Conservation (phyloP, 2,329 filamentous ascomycete species). For the Calonectria ilicicola region DNA sequence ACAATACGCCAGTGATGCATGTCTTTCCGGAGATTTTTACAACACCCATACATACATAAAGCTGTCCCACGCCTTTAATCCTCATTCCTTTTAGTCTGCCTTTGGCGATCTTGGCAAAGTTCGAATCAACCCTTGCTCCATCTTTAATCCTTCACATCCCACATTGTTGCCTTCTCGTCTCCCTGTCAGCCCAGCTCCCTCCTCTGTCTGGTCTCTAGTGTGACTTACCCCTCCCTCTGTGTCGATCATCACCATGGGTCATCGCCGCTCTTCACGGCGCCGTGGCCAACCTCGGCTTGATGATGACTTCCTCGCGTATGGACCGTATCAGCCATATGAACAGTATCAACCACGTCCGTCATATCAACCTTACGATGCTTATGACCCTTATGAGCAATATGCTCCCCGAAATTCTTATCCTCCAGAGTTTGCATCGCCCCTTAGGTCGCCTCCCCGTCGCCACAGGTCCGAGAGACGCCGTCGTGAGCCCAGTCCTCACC, state of each 20-base stretch:
- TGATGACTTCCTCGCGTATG: constrained; percentile 39
- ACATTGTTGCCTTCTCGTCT: not conserved
- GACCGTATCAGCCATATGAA: constrained; percentile 19
- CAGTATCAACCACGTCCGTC: not conserved
- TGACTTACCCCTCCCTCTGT: not conserved
- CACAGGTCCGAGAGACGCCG: constrained; percentile 38
- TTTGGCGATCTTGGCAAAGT: constrained; percentile 23
- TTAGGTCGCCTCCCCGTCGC: constrained; percentile 35
- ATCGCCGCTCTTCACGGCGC: constrained; percentile 38
- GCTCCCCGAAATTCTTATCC: constrained; percentile 28
- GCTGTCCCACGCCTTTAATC: constrained; percentile 18
- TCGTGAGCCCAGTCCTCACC: constrained; percentile 32
- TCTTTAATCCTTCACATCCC: not conserved
- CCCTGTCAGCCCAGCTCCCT: not conserved
- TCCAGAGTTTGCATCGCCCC: not conserved
- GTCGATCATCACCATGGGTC: constrained; percentile 35
- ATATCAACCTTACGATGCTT: not conserved
- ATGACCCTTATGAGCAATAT: constrained; percentile 34
- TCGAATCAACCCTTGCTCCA: not conserved
- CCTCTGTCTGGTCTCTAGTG: not conserved
- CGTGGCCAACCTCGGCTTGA: constrained; percentile 40
- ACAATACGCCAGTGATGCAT: constrained; percentile 1
- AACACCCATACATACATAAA: constrained; percentile 36
- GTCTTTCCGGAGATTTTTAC: not conserved
- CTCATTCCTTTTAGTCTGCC: constrained; percentile 18